These are phyloP conservation scores for Scedosporium minutisporum DNA, from an alignment of 2,329 filamentous ascomycete species.

Conservation along the genomic window DNA sequence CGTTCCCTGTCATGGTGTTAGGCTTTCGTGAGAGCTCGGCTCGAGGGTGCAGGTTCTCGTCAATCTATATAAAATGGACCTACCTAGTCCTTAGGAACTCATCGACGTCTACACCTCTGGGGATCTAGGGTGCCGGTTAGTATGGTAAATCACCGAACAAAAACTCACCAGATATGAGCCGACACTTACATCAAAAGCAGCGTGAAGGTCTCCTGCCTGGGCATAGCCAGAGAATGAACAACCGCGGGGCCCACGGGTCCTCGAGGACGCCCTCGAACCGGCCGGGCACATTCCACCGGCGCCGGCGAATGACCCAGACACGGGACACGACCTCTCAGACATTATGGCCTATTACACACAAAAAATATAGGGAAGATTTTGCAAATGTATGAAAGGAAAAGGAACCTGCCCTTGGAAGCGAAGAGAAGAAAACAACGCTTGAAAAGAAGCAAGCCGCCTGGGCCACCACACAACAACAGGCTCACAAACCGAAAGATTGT, in stretches of 20 bases:
- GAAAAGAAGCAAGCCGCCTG: slow-evolving; percentile 3
- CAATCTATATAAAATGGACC: not conserved
- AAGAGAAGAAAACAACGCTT: not conserved
- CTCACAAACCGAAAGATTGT: not conserved
- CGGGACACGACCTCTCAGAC: slow-evolving; percentile 21
- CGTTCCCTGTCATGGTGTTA: slow-evolving; percentile 24
- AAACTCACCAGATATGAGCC: not conserved
- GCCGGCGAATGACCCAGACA: slow-evolving; percentile 20
- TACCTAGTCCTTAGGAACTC: slow-evolving; percentile 36
- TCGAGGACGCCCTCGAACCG: not conserved
- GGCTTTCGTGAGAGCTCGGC: not conserved
- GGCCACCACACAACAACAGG: not conserved
- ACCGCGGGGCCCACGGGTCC: slow-evolving; percentile 18
- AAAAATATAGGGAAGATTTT: not conserved
- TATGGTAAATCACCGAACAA: not conserved
- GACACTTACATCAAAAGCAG: slow-evolving; percentile 25
- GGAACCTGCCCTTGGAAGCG: slow-evolving; percentile 4
- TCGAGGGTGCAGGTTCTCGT: not conserved
- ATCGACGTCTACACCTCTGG: slow-evolving; percentile 31
- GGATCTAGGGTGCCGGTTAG: slow-evolving; percentile 26
- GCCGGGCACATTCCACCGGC: slow-evolving; percentile 14
- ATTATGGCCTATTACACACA: slow-evolving; percentile 12
- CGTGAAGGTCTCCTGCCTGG: slow-evolving; percentile 18
- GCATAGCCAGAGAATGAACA: slow-evolving; percentile 22
- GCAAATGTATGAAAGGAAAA: not conserved